Evolutionary conservation across 129 eudicot genomes (phyloP), one percentile per base, ranked within the genome.

Genomic region (Solidago caesia): DNA sequence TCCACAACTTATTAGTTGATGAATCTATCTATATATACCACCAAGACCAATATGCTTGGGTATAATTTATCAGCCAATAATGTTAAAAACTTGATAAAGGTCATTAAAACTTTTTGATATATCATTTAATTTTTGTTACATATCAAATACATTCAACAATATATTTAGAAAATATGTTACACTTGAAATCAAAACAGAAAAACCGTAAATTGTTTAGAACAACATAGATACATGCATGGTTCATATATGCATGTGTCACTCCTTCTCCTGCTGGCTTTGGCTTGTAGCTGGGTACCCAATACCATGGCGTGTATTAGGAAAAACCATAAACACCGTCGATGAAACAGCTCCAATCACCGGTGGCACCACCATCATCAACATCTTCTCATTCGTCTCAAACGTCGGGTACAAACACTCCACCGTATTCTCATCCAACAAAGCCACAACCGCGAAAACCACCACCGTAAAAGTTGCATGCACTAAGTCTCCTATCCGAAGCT

Each of bases 241-340:
- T 53, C 64, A 13, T 0, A 63, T 4, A 16, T 72, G 14, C 44
- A 25, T 48, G 5, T 43, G 66, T 71, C n/a, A 51, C 59, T 65
- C 64, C 15, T 58, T 66, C 42, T 16, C 77, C 53, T 16, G 55
- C 61, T 68, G 57, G 10, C 27, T 57, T 43, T 65, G 51, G 51
- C 39, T 65, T 33, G 42, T 8, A 53, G 73, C 66, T 12, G 92
- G 92, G 79, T 89, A 85, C 60, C 96, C 96, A 10, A 89, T 86
- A n/a, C 96, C 90, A 60, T 89, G 96, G 7, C 92, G 82, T 6
- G 74, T 87, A 59, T 82, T 83, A 0, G 96, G 96, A 64, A 87
- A 89, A 21, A 77, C 8, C 76, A 83, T 80, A 73, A 89, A 89
- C 4, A 89, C 70, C 7, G 86, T 16, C 6, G 88, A 81, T 1